Evolutionary conservation across 331 rosid species (phyloP), one percentile per base, ranked within the genome.

Genomic region (Telfairia occidentalis): DNA sequence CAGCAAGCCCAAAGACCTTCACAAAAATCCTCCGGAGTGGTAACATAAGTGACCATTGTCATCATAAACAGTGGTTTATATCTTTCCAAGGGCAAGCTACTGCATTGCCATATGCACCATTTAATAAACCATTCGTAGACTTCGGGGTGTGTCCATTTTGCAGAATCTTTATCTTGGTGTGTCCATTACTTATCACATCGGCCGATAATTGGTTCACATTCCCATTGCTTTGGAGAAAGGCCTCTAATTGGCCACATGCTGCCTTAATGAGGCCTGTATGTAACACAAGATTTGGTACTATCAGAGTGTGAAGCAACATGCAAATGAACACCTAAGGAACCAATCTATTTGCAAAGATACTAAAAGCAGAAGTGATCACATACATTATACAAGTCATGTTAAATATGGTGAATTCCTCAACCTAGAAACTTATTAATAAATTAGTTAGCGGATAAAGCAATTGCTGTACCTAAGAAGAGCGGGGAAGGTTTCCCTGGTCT

Each of bases 401-500:
- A 28, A 59, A 37, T 64, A 37, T 64, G 48, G 49, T 64, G 71
- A 64, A 40, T 9, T 64, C 28, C 49, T 8, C 48, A 63, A 63
- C 71, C 28, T n/a, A 35, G 11, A 35, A 9, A 64, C 49, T 64
- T 19, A 9, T 26, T 3, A 46, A 28, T 59, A 59, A 58, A 59
- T 59, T 6, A 12, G 66, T 35, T 12, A 59, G 38, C 4, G 38
- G 66, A 29, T 64, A 9, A 21, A 1, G 30, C 29, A 64, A 54
- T 16, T 65, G 11, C 18, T 34, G 57, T 82, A 82, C 88, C 88
- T 76, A 45, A 73, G 81, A 85, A 85, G 30, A 80, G 64, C 52
- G 86, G 76, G 45, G 84, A 85, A 75, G 88, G 88, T 18, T 82
- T 85, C 48, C 81, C 86, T 4, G 88, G 88, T 43, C 88, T 80